Evolutionary conservation across 495 filamentous ascomycete species (phyloP), one percentile per base, ranked within the genome.

Genomic region (Podospora conica): DNA sequence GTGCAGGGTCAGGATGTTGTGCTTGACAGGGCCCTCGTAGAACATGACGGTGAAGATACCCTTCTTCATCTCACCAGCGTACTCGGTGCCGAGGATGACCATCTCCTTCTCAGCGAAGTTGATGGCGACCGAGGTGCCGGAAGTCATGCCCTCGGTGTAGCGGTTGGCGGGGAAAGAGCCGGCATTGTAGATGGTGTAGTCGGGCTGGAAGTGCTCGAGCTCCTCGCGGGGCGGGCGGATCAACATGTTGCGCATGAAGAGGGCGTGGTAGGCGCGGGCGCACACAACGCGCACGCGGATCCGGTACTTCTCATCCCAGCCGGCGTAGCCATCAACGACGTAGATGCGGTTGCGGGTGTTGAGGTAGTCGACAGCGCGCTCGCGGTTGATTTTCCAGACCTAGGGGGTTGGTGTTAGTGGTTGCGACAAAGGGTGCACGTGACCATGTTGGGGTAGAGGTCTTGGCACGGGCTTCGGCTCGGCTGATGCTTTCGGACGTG

Each of bases 221-320:
- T 98, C 93, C 79, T 94, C 91, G 61, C 84, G 84, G 55, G 86
- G 81, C 65, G 95, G 95, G 75, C 95, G 90, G 84, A 98, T 98
- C 75, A 98, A 91, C 95, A 98, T 98, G 85, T 98, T 98, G 73
- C 96, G 91, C 95, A 98, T 98, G 91, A 98, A 98, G 66, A 98
- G 86, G 69, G 95, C 95, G 85, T 98, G 95, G 85, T 98, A 98
- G 80, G 95, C 95, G 77, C 95, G 91, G 68, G 95, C 95, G 81
- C 95, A 98, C 76, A 98, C 92, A 67, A 98, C 94, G 70, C 95
- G 96, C 74, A 98, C 95, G 72, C 88, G 90, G 83, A 98, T 98
- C 66, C 93, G 86, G 85, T 98, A 98, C 75, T 94, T 92, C 85
- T 96, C 90, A 72, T 98, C 95, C 95, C 95, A 98, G 72, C 95